phyloP scores from a whole-genome alignment of 371 early-diverging fungal genomes.

The Mortierella sp. region DNA sequence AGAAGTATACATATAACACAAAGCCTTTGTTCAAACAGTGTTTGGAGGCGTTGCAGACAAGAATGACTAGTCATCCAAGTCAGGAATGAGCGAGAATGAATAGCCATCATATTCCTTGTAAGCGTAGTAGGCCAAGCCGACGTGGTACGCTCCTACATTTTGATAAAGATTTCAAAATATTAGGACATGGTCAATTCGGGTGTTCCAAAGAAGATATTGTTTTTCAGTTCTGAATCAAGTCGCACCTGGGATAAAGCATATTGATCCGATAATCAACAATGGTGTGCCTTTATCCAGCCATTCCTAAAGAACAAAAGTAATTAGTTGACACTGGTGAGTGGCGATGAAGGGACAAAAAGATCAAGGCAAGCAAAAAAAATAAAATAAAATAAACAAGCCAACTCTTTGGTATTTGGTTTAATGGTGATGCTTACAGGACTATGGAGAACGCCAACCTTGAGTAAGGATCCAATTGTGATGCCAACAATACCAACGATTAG shows the following conservation, averaged over 20 bases:
- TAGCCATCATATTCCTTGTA: conserved; percentile 60
- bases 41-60: not conserved
- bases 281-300: conserved; percentile 74
- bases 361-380: not conserved
- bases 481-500: conserved; percentile 64
- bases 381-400: no score
- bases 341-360: not conserved
- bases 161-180: not conserved
- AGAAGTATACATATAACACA: not conserved
- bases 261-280: conserved; percentile 59
- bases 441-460: conserved; percentile 61
- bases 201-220: not conserved
- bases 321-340: not conserved
- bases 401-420: not conserved
- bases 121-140: conserved; percentile 58
- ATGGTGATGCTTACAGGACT: conserved; percentile 44
- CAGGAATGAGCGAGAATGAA: conserved; percentile 58
- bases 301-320: conserved; percentile 32
- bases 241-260: conserved; percentile 69
- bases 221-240: not conserved
- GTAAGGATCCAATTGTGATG: conserved; percentile 69
- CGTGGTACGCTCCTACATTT: conserved; percentile 57
- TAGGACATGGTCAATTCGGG: not conserved
- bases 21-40: no score
- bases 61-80: conserved; percentile 40